Evolutionary conservation across 345 rosid species (phyloP), one percentile per base, ranked within the genome.

Genomic region (Streptanthus diversifolius): DNA sequence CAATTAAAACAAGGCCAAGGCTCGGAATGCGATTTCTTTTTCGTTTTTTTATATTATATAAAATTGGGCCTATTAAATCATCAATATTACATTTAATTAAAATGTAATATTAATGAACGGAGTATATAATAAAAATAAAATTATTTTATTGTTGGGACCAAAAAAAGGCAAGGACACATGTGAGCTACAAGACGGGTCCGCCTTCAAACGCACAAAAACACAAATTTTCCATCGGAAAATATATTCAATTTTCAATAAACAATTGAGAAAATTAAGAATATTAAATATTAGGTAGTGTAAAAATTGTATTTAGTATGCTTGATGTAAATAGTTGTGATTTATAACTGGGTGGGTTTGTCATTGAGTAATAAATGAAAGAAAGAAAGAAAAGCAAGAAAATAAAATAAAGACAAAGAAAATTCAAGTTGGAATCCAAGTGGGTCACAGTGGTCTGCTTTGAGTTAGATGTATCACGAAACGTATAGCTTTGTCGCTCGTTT

Each of bases 391-490:
- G 14, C 22, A 56, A 8, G 33, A 63, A 76, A 70, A 36, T 33
- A 70, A 27, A 18, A 37, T 33, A 56, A 56, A 76, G 66, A 70
- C 80, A 54, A 15, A 39, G 52, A 44, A 53, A 78, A 62, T 71
- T 78, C 54, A 63, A 76, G 61, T 47, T 55, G 27, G 43, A 71
- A 77, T 71, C 74, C 70, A 60, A 73, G 82, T 82, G 86, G 85
- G 87, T 47, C 77, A 73, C 6, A 17, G 12, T 59, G 61, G 81
- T 65, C 75, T 76, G 66, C 62, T 55, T 19, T 63, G 75, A 76
- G 58, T 17, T 47, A 41, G 54, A 70, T 76, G 76, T 63, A 17
- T 48, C 66, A 70, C 5, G 75, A 70, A 66, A 76, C 66, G 66
- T 70, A 63, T 55, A 54, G 41, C 59, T 25, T 54, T 69, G 70